Base-by-base conservation (phyloP, 129 eudicot species). In the Artemisia tridentata region DNA sequence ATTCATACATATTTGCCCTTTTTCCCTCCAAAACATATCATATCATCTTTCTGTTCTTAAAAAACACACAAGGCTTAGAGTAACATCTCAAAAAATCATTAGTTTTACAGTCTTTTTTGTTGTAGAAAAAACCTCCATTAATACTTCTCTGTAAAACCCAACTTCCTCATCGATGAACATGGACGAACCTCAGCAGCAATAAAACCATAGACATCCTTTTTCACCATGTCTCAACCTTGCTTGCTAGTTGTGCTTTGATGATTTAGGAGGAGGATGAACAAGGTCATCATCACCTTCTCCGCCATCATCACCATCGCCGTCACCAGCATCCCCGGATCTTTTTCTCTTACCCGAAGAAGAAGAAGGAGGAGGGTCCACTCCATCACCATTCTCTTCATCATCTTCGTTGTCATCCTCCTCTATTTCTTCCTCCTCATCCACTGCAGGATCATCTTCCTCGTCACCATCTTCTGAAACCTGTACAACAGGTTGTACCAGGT, bases 401-500 rank as follows among this genome's bases (percentile, higher is more conserved):
- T 60, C 75, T 29, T 76, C 90, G 0, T 82, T 92, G 2, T 68
- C 86, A 20, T 84, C 88, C 47, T 72, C 79, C 0, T 63, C 82
- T 0, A 81, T 65, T 2, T 79, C 91, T 38, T 82, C 76, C 17
- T 85, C 95, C 63, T 83, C 81, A 10, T 62, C 86, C 66, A 60
- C 80, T 77, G 61, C 75, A 15, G 86, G 75, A 57, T 74, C 91
- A 73, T 82, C 75, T 56, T 84, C 95, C 74, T 83, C 81, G 29
- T 66, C 83, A 47, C 74, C 88, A 65, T 46, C 85, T 49, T 73
- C 88, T 71, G 78, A 80, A 61, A 62, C 85, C 72, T 85, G 91
- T 14, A n/a, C 82, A 14, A 88, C 98, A 50, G 95, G 98, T 59
- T 92, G 98, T 51, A 92, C 89, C 70, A 92, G 84, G 83, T 84